Evolutionary conservation across 1,139 yeast species (phyloP).

Genomic region (Saccharomyces uvarum): DNA sequence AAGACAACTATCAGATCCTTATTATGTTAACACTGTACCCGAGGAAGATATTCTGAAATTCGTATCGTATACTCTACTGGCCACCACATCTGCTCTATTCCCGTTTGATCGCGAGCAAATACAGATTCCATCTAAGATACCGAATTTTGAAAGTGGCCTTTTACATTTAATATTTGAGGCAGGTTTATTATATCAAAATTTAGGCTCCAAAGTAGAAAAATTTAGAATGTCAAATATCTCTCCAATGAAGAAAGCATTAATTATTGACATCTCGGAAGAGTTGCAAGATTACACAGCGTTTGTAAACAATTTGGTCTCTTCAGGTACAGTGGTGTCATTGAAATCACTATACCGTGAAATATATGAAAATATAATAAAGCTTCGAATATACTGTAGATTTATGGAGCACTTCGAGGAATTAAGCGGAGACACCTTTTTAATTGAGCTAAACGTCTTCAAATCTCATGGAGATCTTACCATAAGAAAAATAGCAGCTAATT

Average conservation of each 20-base stretch:
- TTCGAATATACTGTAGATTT: conserved; percentile 50
- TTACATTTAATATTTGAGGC: conserved; percentile 61
- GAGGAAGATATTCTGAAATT: conserved; percentile 51
- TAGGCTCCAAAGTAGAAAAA: conserved; percentile 35
- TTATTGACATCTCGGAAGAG: conserved; percentile 48
- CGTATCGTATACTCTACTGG: conserved; percentile 61
- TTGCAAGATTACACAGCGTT: conserved; percentile 47
- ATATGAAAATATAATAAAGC: conserved; percentile 43
- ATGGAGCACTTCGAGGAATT: conserved; percentile 34
- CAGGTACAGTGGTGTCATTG: conserved; percentile 29
- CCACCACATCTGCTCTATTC: conserved; percentile 60
- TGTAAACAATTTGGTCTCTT: conserved; percentile 47
- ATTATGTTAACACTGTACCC: conserved; percentile 27
- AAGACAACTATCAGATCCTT: conserved; percentile 27
- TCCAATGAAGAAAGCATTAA: conserved; percentile 58
- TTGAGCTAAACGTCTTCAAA: conserved; percentile 44
- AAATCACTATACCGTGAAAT: conserved; percentile 41
- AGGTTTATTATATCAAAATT: conserved; percentile 53
- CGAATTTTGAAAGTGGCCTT: conserved; percentile 52
- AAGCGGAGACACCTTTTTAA: conserved; percentile 51
- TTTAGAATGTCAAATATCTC: conserved; percentile 34
- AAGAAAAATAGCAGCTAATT: conserved; percentile 35
- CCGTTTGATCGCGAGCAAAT: conserved; percentile 37
- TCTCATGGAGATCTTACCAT: conserved; percentile 59
- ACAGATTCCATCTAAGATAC: conserved; percentile 45